phyloP scores from a whole-genome alignment of 331 rosid genomes.

The Arachis monticola region DNA sequence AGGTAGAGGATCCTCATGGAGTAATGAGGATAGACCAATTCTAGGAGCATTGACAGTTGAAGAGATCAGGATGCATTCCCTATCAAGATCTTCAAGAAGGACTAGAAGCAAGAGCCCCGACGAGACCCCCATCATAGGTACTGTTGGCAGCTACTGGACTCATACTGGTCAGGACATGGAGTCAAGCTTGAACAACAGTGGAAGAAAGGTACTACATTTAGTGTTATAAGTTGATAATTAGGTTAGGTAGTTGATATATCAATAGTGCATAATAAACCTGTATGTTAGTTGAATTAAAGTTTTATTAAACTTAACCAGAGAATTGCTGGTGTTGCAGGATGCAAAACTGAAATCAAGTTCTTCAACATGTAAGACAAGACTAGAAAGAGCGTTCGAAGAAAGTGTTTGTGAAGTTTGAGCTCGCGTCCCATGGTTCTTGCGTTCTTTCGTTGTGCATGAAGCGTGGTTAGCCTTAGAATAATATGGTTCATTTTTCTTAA shows the following conservation, averaged over 20 bases:
- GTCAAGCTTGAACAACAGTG: slow-evolving; percentile 36
- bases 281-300: too few species aligned
- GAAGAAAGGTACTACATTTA: slow-evolving; percentile 31
- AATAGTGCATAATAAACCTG: slow-evolving; percentile 1
- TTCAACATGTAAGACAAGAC: slow-evolving; percentile 44
- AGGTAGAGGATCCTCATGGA: slow-evolving; percentile 38
- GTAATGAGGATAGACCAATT: slow-evolving; percentile 60
- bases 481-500: background rate
- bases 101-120: slow-evolving; percentile 53
- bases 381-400: slow-evolving; percentile 49
- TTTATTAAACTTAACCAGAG: background rate
- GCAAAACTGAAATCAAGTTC: slow-evolving; percentile 39
- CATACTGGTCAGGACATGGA: slow-evolving; percentile 53
- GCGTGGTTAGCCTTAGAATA: background rate
- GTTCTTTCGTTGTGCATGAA: background rate
- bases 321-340: slow-evolving; percentile 44
- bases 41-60: slow-evolving; percentile 63
- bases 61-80: slow-evolving; percentile 52
- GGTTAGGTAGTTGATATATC: background rate
- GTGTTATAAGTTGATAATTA: background rate
- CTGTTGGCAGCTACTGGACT: slow-evolving; percentile 87
- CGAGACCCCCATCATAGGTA: slow-evolving; percentile 62
- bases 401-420: slow-evolving; percentile 46
- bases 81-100: slow-evolving; percentile 45
- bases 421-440: background rate